A percentile compares a stretch with the other conserved stretches of the same genome.
phyloP scores from a whole-genome alignment of 768 basidiomycete species.

The Tremella mesenterica region DNA sequence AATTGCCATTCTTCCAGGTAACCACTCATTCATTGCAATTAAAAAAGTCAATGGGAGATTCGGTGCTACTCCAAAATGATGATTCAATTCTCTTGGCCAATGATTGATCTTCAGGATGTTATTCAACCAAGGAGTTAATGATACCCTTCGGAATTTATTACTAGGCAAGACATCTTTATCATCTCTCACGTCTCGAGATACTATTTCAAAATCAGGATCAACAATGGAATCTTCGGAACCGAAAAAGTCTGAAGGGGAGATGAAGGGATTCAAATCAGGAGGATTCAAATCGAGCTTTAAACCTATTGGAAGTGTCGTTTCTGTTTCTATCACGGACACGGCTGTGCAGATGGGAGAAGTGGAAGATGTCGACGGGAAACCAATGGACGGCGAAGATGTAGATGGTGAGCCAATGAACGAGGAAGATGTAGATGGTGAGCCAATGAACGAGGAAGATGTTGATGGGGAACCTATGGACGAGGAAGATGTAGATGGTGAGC shows the following conservation, averaged over 20 bases:
- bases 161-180: too few relatives aligned
- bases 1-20: too few relatives aligned
- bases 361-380: slow-evolving; percentile 10
- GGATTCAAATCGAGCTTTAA: slow-evolving; percentile 43
- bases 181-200: too few relatives aligned
- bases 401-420: slow-evolving; percentile 49
- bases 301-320: slow-evolving; percentile 20
- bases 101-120: slow-evolving; percentile 56
- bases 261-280: slow-evolving; percentile 39
- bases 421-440: slow-evolving; percentile 41
- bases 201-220: too few relatives aligned
- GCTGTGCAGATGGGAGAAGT: neutral
- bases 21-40: too few relatives aligned
- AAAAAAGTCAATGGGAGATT: too few relatives aligned
- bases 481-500: slow-evolving; percentile 37
- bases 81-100: neutral
- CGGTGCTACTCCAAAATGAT: too few relatives aligned
- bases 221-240: too few relatives aligned
- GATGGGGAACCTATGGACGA: slow-evolving; percentile 48
- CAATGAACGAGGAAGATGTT: slow-evolving; percentile 42
- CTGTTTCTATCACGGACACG: slow-evolving; percentile 1
- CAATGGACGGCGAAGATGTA: slow-evolving; percentile 26
- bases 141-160: slow-evolving; percentile 62
- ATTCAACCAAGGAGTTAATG: slow-evolving; percentile 77
- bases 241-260: slow-evolving; percentile 32